Conservation (phyloP, 345 rosid genomes). For the Dipteronia sinensis region DNA sequence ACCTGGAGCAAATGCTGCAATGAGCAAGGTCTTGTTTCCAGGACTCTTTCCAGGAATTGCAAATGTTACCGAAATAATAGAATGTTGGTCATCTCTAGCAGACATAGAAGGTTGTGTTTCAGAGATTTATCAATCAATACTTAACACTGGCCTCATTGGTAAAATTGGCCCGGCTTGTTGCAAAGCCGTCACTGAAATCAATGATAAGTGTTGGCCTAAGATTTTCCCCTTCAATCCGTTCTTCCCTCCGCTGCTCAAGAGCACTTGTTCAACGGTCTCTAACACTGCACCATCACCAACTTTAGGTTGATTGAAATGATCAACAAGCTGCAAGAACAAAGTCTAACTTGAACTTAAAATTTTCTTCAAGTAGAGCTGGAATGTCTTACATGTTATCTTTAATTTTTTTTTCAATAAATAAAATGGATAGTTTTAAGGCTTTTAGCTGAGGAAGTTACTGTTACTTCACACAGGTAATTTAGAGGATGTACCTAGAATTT, state of each 20-base stretch:
- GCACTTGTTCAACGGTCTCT: neutral
- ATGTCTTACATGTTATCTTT: no score
- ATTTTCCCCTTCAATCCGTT: constrained; percentile 2
- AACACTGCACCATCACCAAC: neutral
- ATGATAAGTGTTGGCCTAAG: constrained; percentile 11
- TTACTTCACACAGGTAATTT: no score
- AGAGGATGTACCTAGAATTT: no score
- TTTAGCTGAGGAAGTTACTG: neutral
- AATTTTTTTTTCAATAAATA: no score
- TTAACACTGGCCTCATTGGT: neutral
- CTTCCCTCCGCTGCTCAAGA: constrained; percentile 3
- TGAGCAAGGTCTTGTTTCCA: neutral
- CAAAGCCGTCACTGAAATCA: neutral
- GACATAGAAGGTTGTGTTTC: neutral
- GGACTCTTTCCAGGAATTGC: neutral
- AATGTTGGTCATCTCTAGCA: constrained; percentile 1
- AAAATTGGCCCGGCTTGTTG: constrained; percentile 4
- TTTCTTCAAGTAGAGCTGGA: neutral
- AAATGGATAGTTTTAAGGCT: no score
- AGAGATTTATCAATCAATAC: neutral
- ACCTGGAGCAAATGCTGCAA: neutral
- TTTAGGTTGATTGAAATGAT: neutral
- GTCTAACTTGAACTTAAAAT: neutral
- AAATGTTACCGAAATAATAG: neutral
- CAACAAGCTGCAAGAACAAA: neutral